Base-by-base conservation (phyloP, 2,329 filamentous ascomycete genomes). In the Penicillium griseofulvum region DNA sequence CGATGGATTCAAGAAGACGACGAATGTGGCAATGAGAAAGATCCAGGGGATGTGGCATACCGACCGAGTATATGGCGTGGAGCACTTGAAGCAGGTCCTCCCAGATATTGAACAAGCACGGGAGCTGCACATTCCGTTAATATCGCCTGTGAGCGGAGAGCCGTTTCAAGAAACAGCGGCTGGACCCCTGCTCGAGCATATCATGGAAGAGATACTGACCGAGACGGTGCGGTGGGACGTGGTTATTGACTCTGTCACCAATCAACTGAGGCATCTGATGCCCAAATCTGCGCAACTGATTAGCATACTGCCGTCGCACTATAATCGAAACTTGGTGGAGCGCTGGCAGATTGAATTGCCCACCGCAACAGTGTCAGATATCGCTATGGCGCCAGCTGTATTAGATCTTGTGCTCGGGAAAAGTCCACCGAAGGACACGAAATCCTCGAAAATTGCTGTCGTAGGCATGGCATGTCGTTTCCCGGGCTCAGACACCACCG, bases 401-500 rank as follows among this genome's bases (percentile, higher is more conserved):
- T 39, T 39, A 17, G 37, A 39, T 39, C n/a, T 39, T 24, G 37
- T 11, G 24, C 37, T 39, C 4, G 37, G 37, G 24, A 19, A 39
- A 24, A 24, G 37, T 22, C 37, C 37, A 12, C 37, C 37, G 24
- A 39, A 39, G 9, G 37, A 39, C 37, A 39, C 37, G 8, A 39
- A 12, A 24, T 39, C 37, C 17, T 46, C 43, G 29, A 33, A 29
- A 10, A 50, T 55, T 36, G 55, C 55, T 17, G 50, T 57, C 31
- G 39, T 57, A 16, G 49, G 49, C 12, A 46, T 54, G 46, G 44
- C 55, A 17, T 45, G 55, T 8, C 33, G 51, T n/a, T 53, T 49
- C 19, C 55, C 55, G 1, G 50, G 50, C 9, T 58, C 63, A 5
- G 48, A 60, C 55, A 63, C 43, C 44, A 51, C 57, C n/a, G 65